Percentiles rank a stretch among this genome's conserved stretches.
Conservation (phyloP, 2,329 filamentous ascomycete genomes). For the Neofusicoccum ribis region DNA sequence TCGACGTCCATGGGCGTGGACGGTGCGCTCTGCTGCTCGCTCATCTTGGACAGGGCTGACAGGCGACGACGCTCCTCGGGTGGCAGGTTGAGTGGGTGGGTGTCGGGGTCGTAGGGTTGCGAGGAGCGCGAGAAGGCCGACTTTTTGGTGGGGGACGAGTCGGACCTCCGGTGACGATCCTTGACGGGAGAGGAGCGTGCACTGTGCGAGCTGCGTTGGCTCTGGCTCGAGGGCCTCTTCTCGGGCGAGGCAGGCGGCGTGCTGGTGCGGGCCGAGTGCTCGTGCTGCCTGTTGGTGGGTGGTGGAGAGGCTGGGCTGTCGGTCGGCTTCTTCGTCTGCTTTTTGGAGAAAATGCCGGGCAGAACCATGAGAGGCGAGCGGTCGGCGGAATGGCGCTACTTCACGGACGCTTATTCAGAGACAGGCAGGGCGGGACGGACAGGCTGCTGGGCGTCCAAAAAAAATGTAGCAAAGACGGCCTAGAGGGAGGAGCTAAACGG, state of each 20-base stretch:
- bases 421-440: conserved; percentile 1
- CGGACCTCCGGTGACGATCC: conserved; percentile 30
- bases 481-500: conserved; percentile 13
- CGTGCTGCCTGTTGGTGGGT: conserved; percentile 21
- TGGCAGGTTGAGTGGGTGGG: conserved; percentile 85
- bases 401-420: conserved; percentile 20
- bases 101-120: conserved; percentile 60
- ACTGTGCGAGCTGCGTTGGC: not conserved
- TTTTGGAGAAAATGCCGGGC: conserved; percentile 30
- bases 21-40: conserved; percentile 49
- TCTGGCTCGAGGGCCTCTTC: conserved; percentile 31
- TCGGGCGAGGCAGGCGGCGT: conserved; percentile 40
- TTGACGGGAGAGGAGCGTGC: conserved; percentile 27
- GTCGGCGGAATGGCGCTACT: conserved; percentile 15
- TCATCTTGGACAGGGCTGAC: conserved; percentile 62
- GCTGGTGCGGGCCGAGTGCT: conserved; percentile 18
- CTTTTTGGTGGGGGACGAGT: conserved; percentile 30
- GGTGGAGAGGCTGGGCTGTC: conserved; percentile 25
- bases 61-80: conserved; percentile 83
- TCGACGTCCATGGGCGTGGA: conserved; percentile 75
- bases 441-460: conserved; percentile 14
- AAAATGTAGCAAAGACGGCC: conserved; percentile 14
- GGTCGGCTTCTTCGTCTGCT: conserved; percentile 36
- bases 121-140: conserved; percentile 37
- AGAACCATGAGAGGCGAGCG: conserved; percentile 19